These are phyloP conservation scores for Byssothecium circinans DNA, from an alignment of 2,329 filamentous ascomycete genomes.

Conservation along the genomic window DNA sequence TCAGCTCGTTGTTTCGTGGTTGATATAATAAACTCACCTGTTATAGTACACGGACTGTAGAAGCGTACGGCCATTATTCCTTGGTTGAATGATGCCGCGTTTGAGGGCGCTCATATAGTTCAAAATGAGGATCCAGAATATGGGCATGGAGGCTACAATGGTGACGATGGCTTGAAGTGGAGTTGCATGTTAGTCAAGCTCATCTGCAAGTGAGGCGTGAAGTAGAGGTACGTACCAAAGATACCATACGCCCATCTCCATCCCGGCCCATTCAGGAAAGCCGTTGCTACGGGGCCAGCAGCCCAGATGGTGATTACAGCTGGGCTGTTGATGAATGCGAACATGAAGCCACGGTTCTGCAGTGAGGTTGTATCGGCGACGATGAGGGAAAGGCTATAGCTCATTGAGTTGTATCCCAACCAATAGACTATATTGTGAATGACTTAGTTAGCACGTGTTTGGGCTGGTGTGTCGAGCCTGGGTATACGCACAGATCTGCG, in stretches of 20 bases:
- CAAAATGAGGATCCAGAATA: slow-evolving; percentile 57
- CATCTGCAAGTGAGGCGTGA: background rate
- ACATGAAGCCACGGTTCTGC: slow-evolving; percentile 63
- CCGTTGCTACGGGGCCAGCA: slow-evolving; percentile 18
- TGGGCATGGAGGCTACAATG: slow-evolving; percentile 56
- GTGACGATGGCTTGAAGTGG: slow-evolving; percentile 58
- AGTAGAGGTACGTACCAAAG: slow-evolving; percentile 43
- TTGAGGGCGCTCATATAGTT: slow-evolving; percentile 63
- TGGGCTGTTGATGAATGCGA: slow-evolving; percentile 46
- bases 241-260: slow-evolving; percentile 70
- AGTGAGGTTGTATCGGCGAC: slow-evolving; percentile 69
- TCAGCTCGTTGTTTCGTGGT: too few relatives aligned
- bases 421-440: slow-evolving; percentile 43
- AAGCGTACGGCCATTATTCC: slow-evolving; percentile 49
- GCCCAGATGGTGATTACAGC: slow-evolving; percentile 25
- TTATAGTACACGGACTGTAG: slow-evolving; percentile 52
- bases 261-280: slow-evolving; percentile 50
- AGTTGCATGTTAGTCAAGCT: background rate
- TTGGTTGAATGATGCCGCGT: slow-evolving; percentile 51
- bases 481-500: too few relatives aligned
- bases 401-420: background rate
- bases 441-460: background rate
- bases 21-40: background rate
- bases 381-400: slow-evolving; percentile 63
- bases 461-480: too few relatives aligned